Conservation (phyloP, 208 protist species). For the Acanthamoeba healyi region DNA sequence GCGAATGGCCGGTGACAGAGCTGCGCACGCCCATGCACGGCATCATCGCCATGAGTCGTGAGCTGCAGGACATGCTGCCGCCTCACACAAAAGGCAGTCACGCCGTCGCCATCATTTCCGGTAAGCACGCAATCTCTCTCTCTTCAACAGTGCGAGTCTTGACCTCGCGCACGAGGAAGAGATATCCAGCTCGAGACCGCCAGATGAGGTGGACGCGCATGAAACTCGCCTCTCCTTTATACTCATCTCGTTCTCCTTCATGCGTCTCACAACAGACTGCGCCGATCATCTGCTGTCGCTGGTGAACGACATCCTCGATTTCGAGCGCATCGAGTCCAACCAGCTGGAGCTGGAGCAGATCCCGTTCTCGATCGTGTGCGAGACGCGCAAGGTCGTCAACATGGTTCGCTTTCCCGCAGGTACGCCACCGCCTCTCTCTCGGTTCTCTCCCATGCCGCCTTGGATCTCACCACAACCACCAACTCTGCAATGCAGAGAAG, state of each 20-base stretch:
- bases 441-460: too few relatives aligned
- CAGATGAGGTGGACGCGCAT: too few relatives aligned
- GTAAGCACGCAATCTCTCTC: too few relatives aligned
- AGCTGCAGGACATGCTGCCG: conserved; percentile 54
- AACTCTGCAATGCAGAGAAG: too few relatives aligned
- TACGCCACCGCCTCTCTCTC: too few relatives aligned
- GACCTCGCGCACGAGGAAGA: too few relatives aligned
- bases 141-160: too few relatives aligned
- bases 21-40: conserved; percentile 53
- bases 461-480: too few relatives aligned
- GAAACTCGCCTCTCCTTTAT: too few relatives aligned
- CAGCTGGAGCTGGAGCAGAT: conserved; percentile 48
- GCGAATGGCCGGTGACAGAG: not conserved
- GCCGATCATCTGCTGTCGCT: conserved; percentile 58
- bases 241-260: too few relatives aligned
- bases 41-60: conserved; percentile 12
- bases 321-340: conserved; percentile 35
- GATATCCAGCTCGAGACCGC: too few relatives aligned
- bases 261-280: too few relatives aligned
- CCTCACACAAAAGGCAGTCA: not conserved
- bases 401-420: not conserved
- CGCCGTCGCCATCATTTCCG: not conserved
- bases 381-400: not conserved
- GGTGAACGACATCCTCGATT: conserved; percentile 60
- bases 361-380: not conserved